Evolutionary conservation across 2,329 filamentous ascomycete species (phyloP), one percentile per base, ranked within the genome.

Genomic region (Niveomyces coronatus): DNA sequence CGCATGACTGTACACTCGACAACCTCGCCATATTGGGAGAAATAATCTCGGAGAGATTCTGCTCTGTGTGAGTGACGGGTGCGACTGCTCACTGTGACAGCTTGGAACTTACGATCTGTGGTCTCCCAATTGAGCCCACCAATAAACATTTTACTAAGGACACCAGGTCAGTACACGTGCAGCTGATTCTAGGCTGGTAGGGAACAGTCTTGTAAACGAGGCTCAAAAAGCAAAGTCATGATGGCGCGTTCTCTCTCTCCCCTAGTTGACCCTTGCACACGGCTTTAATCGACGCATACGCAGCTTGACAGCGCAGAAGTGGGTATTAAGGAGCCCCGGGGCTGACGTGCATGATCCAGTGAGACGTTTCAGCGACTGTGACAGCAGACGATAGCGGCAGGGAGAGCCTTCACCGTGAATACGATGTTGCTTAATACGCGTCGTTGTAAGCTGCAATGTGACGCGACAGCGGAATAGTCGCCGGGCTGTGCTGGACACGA

Each of bases 1-100:
- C 91, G 78, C 91, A 98, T 98, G n/a, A 98, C 91, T 13, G 91
- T 98, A 59, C 91, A 96, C 65, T 98, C 91, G 20, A 89, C 75
- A 31, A 98, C 91, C 58, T 98, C 91, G 44, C 91, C 91, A 57
- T 94, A 98, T 52, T 96, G 87, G 10, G 89, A 88, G 60, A 98
- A 98, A 60, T 98, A 98, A 47, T 95, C 85, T 49, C 87, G 85
- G 19, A 98, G 74, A 7, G 91, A 96, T 69, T 98, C 91, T 98
- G 56, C 32, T 37, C 16, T 24, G 18, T 16, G 15, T 46, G 34
- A 39, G 17, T 20, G 18, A 10, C 16, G 11, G 15, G 15, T 35
- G 13, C 22, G 11, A 7, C 11, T 19, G 18, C 15, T 24, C 14
- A 15, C 13, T 6, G 10, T 8, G 16, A 11, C 19, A 5, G 17